Evolutionary conservation across 2,329 filamentous ascomycete genomes (phyloP).

Genomic region (Xylariales sp.): DNA sequence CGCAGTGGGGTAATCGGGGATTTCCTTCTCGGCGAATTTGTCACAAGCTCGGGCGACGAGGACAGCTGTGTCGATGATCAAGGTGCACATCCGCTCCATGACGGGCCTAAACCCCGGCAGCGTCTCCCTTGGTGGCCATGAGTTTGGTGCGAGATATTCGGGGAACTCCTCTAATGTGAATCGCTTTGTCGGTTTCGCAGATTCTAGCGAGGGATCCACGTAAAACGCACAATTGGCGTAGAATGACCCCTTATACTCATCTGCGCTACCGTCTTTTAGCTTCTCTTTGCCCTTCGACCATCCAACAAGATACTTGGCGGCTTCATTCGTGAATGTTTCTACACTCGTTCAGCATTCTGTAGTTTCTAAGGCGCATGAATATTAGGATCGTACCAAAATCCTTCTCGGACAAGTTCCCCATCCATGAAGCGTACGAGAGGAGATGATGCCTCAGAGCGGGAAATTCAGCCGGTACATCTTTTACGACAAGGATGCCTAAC

Average conservation of each 20-base stretch:
- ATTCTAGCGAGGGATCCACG: slow-evolving; percentile 70
- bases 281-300: slow-evolving; percentile 88
- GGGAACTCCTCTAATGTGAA: slow-evolving; percentile 75
- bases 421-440: slow-evolving; percentile 87
- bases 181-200: slow-evolving; percentile 68
- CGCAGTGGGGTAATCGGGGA: slow-evolving; percentile 78
- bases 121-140: slow-evolving; percentile 79
- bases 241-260: slow-evolving; percentile 85
- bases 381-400: slow-evolving; percentile 70
- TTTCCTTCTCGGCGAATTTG: slow-evolving; percentile 81
- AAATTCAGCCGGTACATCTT: slow-evolving; percentile 81
- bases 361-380: background rate
- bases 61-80: slow-evolving; percentile 91
- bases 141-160: slow-evolving; percentile 89
- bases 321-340: slow-evolving; percentile 67
- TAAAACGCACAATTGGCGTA: slow-evolving; percentile 88
- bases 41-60: slow-evolving; percentile 93
- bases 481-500: slow-evolving; percentile 92
- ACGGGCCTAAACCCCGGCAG: slow-evolving; percentile 81
- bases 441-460: slow-evolving; percentile 76
- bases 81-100: slow-evolving; percentile 78
- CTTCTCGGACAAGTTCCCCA: slow-evolving; percentile 79
- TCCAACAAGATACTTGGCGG: slow-evolving; percentile 74
- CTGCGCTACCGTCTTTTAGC: slow-evolving; percentile 79
- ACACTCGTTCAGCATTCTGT: slow-evolving; percentile 16